A percentile compares a stretch with the other conserved stretches of the same genome.
These are phyloP conservation scores for Raffaelea albimanens DNA, from an alignment of 2,329 filamentous ascomycete genomes.

Conservation along the genomic window DNA sequence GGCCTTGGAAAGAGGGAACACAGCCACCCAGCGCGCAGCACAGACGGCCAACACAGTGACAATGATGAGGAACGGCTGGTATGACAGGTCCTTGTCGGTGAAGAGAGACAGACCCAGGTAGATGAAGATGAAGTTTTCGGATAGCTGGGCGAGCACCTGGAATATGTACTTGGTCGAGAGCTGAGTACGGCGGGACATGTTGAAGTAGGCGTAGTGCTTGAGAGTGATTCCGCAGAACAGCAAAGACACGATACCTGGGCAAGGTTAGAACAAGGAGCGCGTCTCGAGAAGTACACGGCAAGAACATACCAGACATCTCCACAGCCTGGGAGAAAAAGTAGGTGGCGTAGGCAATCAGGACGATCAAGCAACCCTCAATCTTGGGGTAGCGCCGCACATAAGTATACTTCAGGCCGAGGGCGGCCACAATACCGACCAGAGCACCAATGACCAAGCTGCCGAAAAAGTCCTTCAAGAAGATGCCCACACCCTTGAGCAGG, in stretches of 20 bases:
- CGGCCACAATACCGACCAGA: conserved; percentile 75
- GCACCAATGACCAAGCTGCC: conserved; percentile 86
- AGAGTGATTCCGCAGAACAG: conserved; percentile 97
- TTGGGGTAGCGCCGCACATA: conserved; percentile 87
- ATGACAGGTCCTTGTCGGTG: conserved; percentile 77
- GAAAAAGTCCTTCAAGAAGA: conserved; percentile 95
- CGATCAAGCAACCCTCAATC: conserved; percentile 90
- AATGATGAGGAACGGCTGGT: conserved; percentile 91
- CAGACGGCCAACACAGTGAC: conserved; percentile 89
- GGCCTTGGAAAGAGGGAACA: conserved; percentile 80
- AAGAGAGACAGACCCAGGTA: conserved; percentile 93
- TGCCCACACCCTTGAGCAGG: conserved; percentile 82
- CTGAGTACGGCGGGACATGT: conserved; percentile 96
- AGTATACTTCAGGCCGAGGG: conserved; percentile 86
- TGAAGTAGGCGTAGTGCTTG: conserved; percentile 99
- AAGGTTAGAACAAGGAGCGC: background rate
- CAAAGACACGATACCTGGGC: conserved; percentile 80
- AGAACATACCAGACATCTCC: conserved; percentile 76
- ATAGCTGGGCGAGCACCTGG: conserved; percentile 85
- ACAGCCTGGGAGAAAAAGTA: conserved; percentile 98
- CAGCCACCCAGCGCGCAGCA: conserved; percentile 81
- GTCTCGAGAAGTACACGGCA: background rate
- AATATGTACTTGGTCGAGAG: conserved; percentile 98
- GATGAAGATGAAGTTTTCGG: conserved; percentile 99
- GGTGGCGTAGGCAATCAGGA: conserved; percentile 89